Conservation (phyloP, 2,329 filamentous ascomycete genomes). For the Dissoconium aciculare region DNA sequence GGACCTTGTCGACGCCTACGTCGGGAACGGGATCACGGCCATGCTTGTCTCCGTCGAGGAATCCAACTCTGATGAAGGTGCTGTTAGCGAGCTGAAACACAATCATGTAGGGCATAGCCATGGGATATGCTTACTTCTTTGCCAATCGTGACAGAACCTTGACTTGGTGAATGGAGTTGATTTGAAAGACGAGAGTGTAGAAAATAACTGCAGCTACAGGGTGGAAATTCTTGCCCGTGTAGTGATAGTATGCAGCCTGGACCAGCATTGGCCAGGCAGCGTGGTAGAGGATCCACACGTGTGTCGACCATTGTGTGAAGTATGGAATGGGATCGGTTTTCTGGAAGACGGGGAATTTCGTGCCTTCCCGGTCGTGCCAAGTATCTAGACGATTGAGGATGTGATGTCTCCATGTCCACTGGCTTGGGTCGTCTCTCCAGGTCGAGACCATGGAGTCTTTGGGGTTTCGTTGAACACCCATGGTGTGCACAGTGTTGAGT, state of each 20-base stretch:
- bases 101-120: neutral
- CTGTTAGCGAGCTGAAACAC: neutral
- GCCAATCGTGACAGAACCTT: slow-evolving; percentile 26
- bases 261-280: slow-evolving; percentile 25
- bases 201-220: slow-evolving; percentile 22
- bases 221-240: slow-evolving; percentile 21
- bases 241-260: slow-evolving; percentile 25
- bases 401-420: slow-evolving; percentile 11
- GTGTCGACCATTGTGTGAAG: slow-evolving; percentile 23
- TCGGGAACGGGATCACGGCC: slow-evolving; percentile 30
- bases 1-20: slow-evolving; percentile 12
- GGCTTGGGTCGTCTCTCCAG: slow-evolving; percentile 11
- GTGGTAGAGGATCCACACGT: slow-evolving; percentile 28
- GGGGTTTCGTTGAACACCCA: slow-evolving; percentile 8
- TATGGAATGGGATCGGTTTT: slow-evolving; percentile 27
- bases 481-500: slow-evolving; percentile 2
- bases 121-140: slow-evolving; percentile 19
- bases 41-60: slow-evolving; percentile 32
- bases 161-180: slow-evolving; percentile 28
- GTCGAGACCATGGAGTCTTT: slow-evolving; percentile 15
- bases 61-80: slow-evolving; percentile 17
- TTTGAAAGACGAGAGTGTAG: slow-evolving; percentile 27
- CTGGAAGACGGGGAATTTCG: slow-evolving; percentile 8
- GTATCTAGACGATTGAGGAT: slow-evolving; percentile 9
- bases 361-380: slow-evolving; percentile 6